Conservation (phyloP, 768 basidiomycete genomes). For the Kwoniella dendrophila region DNA sequence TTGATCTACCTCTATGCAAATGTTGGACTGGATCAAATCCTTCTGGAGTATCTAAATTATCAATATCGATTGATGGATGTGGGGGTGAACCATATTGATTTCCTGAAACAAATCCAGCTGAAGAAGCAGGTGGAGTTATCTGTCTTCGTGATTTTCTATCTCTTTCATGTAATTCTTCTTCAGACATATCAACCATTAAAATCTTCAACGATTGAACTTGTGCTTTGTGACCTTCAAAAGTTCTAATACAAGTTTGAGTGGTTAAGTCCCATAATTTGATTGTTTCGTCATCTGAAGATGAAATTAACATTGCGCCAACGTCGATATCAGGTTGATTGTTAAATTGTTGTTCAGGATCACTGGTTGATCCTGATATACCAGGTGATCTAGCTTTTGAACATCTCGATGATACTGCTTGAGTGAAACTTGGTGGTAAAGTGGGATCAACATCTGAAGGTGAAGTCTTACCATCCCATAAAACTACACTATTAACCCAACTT, state of each 20-base stretch:
- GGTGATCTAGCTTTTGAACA: conserved; percentile 21
- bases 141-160: conserved; percentile 15
- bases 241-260: conserved; percentile 73
- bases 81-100: conserved; percentile 16
- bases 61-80: not conserved
- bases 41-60: conserved; percentile 20
- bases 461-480: conserved; percentile 75
- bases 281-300: conserved; percentile 90
- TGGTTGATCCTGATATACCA: conserved; percentile 5
- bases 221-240: conserved; percentile 85
- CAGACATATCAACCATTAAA: conserved; percentile 62
- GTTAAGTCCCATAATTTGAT: conserved; percentile 94
- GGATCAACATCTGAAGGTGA: conserved; percentile 55
- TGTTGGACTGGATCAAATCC: conserved; percentile 39
- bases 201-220: conserved; percentile 91
- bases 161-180: conserved; percentile 31
- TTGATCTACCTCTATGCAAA: conserved; percentile 11
- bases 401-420: conserved; percentile 22
- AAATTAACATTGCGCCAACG: conserved; percentile 93
- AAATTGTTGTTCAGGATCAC: conserved; percentile 8
- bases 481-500: conserved; percentile 96
- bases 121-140: conserved; percentile 17
- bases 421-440: conserved; percentile 35
- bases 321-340: conserved; percentile 45
- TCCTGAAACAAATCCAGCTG: conserved; percentile 13